Evolutionary conservation across 2,329 filamentous ascomycete genomes (phyloP), one percentile per base, ranked within the genome.

Genomic region (Trichophyton schoenleinii): DNA sequence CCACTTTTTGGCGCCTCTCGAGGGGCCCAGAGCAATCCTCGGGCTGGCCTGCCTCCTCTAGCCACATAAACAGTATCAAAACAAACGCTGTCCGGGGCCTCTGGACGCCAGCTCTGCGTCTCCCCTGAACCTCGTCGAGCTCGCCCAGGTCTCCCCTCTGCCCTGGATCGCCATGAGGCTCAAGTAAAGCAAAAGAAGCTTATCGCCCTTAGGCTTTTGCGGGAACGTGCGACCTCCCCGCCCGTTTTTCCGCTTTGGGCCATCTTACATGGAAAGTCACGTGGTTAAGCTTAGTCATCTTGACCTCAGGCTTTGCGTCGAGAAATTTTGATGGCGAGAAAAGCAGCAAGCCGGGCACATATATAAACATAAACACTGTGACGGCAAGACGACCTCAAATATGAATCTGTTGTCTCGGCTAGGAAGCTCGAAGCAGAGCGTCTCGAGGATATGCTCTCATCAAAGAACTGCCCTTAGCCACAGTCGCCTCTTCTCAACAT

Each of bases 181-280:
- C 55, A 58, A 58, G 15, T 61, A 55, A 59, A 62, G 34, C 34
- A 64, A 64, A 67, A 66, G 62, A 71, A 71, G 69, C 69, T 71
- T 70, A 71, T 70, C 67, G 66, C 58, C 66, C 58, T 69, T 71
- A 67, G 41, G 66, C 65, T 65, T 71, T 66, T 61, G 42, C 68
- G 66, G 66, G 66, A 60, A 65, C 53, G 49, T 63, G 60, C 28
- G 59, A 60, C 31, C 58, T 63, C 59, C 49, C 31, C 59, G 34
- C 41, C n/a, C n/a, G 25, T 15, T 38, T 48, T 62, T 60, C 61
- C 48, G 42, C 61, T 46, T 46, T 34, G 20, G 49, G 48, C 36
- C 57, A 58, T 58, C 22, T 20, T 61, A 36, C 46, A 20, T 34
- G 11, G 13, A n/a, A 49, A 36, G 34, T 61, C 60, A 63, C 55